phyloP scores from a whole-genome alignment of 768 basidiomycete species.

The Crepidotus variabilis region DNA sequence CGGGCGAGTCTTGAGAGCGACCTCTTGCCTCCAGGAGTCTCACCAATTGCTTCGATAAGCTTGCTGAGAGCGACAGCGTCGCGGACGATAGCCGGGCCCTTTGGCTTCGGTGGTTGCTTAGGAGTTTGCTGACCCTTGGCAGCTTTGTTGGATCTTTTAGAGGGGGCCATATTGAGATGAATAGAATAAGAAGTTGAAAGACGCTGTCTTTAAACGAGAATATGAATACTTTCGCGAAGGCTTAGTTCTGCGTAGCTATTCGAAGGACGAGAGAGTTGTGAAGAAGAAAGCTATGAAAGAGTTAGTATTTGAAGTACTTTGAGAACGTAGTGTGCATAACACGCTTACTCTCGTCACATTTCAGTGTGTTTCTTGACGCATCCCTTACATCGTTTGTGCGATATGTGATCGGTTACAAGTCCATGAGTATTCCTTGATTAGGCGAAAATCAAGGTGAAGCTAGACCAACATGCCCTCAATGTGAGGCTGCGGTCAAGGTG shows the following conservation, averaged over 20 bases:
- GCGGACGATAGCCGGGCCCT: slow-evolving; percentile 48
- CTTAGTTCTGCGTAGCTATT: slow-evolving; percentile 27
- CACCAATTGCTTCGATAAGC: slow-evolving; percentile 43
- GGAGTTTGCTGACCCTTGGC: neutral
- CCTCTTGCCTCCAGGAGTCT: slow-evolving; percentile 61
- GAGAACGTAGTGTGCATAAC: slow-evolving; percentile 35
- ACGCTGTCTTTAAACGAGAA: slow-evolving; percentile 19
- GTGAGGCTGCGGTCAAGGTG: slow-evolving; percentile 21
- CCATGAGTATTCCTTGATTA: slow-evolving; percentile 19
- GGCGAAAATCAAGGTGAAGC: slow-evolving; percentile 9
- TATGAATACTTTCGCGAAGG: slow-evolving; percentile 16
- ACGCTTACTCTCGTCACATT: slow-evolving; percentile 30
- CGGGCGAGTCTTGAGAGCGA: slow-evolving; percentile 68
- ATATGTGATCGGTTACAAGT: slow-evolving; percentile 28
- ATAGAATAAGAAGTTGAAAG: too few species aligned
- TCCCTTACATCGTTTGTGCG: slow-evolving; percentile 18
- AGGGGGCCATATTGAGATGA: neutral
- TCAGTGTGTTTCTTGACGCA: slow-evolving; percentile 18
- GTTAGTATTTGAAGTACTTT: slow-evolving; percentile 32
- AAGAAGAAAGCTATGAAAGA: slow-evolving; percentile 35
- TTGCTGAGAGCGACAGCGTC: slow-evolving; percentile 57
- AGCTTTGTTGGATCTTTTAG: neutral
- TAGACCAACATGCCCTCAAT: slow-evolving; percentile 19
- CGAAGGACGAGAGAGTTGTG: slow-evolving; percentile 27
- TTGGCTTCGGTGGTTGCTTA: neutral